Conservation (phyloP, 345 rosid species). For the Hibiscus trionum region DNA sequence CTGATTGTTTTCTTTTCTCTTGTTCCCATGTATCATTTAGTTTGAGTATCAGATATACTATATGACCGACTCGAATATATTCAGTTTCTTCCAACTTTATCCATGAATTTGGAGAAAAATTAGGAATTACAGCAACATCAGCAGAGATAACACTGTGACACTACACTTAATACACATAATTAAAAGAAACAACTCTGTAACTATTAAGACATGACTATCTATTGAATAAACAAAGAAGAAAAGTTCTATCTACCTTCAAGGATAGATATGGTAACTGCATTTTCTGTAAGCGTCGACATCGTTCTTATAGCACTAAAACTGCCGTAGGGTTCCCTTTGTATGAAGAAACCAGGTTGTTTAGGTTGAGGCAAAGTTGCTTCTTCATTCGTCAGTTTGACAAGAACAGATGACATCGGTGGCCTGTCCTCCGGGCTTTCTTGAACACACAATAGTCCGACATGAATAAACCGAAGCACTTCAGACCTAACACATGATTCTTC, state of each 20-base stretch:
- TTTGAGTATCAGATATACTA: too few relatives aligned
- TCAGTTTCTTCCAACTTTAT: too few relatives aligned
- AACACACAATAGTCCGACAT: background rate
- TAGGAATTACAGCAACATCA: too few relatives aligned
- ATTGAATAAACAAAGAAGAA: background rate
- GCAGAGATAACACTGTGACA: background rate
- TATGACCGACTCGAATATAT: too few relatives aligned
- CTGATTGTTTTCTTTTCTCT: background rate
- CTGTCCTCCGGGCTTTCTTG: slow-evolving; percentile 9
- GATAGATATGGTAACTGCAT: background rate
- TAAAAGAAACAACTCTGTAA: background rate
- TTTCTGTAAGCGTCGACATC: background rate
- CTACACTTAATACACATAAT: background rate
- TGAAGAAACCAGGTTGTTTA: slow-evolving; percentile 4
- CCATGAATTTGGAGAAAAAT: too few relatives aligned
- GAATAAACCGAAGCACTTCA: background rate
- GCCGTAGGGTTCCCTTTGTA: background rate
- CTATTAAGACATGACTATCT: background rate
- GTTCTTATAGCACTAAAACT: background rate
- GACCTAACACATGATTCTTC: slow-evolving; percentile 5
- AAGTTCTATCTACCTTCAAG: slow-evolving; percentile 5
- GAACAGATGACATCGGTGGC: slow-evolving; percentile 7
- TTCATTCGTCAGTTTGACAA: slow-evolving; percentile 6
- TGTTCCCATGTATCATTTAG: too few relatives aligned
- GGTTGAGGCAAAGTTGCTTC: slow-evolving; percentile 2